These are phyloP conservation scores for Borovskyia barvae DNA, from an alignment of 208 protist species.

Conservation along the genomic window DNA sequence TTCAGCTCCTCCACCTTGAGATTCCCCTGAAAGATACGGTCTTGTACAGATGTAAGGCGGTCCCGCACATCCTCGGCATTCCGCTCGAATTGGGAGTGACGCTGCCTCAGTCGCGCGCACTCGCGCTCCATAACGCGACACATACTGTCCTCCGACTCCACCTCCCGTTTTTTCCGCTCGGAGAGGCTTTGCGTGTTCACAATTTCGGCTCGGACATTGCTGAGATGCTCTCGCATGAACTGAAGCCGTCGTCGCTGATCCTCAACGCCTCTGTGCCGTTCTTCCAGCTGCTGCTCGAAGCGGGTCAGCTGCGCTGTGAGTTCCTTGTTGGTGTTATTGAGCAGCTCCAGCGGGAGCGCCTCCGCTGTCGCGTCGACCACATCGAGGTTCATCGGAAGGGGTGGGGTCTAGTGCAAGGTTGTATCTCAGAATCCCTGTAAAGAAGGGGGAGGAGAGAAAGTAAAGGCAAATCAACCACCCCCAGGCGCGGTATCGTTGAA, in stretches of 20 bases:
- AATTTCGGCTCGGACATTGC: slow-evolving; percentile 89
- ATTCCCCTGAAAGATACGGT: slow-evolving; percentile 90
- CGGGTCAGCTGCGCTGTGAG: slow-evolving; percentile 81
- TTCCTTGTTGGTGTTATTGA: slow-evolving; percentile 87
- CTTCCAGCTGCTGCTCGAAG: slow-evolving; percentile 55
- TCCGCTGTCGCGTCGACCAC: slow-evolving; percentile 79
- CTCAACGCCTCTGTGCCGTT: slow-evolving; percentile 50
- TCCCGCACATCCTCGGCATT: slow-evolving; percentile 64
- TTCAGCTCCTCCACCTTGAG: slow-evolving; percentile 91
- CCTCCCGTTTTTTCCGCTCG: slow-evolving; percentile 88
- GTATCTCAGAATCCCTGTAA: neutral
- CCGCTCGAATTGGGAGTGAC: slow-evolving; percentile 44
- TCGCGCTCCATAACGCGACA: slow-evolving; percentile 86
- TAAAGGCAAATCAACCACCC: no score
- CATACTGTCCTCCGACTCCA: slow-evolving; percentile 92
- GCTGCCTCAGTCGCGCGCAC: slow-evolving; percentile 66
- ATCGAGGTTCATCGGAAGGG: slow-evolving; percentile 42
- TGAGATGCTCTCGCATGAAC: slow-evolving; percentile 91
- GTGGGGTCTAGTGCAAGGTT: neutral
- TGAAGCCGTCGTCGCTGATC: slow-evolving; percentile 81
- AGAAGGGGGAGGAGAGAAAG: neutral
- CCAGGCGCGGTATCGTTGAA: no score
- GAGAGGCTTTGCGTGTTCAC: slow-evolving; percentile 86
- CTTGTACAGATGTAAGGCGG: slow-evolving; percentile 64
- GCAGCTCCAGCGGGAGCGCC: slow-evolving; percentile 77